A percentile compares a stretch with the other conserved stretches of the same genome.
phyloP scores from a whole-genome alignment of 2,329 filamentous ascomycete genomes.

The Fusarium brachygibbosum region DNA sequence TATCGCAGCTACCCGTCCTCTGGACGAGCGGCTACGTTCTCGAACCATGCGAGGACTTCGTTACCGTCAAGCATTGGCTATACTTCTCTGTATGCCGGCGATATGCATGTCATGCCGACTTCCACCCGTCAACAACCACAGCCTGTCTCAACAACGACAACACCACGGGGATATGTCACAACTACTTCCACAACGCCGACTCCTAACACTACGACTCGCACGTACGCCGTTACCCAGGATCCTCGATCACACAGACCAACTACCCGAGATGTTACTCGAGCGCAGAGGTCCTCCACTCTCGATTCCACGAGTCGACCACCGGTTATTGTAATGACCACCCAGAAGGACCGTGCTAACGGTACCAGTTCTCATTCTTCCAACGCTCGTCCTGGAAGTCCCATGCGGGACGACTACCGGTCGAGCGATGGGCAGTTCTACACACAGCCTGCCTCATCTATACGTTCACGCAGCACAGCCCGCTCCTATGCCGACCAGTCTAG shows the following conservation, averaged over 20 bases:
- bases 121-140: slow-evolving; percentile 49
- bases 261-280: slow-evolving; percentile 62
- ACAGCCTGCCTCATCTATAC: slow-evolving; percentile 70
- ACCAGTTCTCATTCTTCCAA: slow-evolving; percentile 57
- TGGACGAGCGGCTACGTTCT: slow-evolving; percentile 61
- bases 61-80: slow-evolving; percentile 66
- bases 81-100: slow-evolving; percentile 64
- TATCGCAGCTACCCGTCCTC: slow-evolving; percentile 58
- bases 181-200: slow-evolving; percentile 54
- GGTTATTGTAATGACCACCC: slow-evolving; percentile 69
- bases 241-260: slow-evolving; percentile 62
- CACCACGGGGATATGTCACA: slow-evolving; percentile 52
- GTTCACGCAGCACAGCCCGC: slow-evolving; percentile 62
- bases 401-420: slow-evolving; percentile 65
- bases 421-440: slow-evolving; percentile 67
- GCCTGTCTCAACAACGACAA: slow-evolving; percentile 49
- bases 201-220: slow-evolving; percentile 63
- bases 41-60: slow-evolving; percentile 66
- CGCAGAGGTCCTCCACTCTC: slow-evolving; percentile 64
- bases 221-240: slow-evolving; percentile 70
- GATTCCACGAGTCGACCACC: slow-evolving; percentile 65
- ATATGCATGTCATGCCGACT: slow-evolving; percentile 67
- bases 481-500: slow-evolving; percentile 65
- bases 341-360: slow-evolving; percentile 58
- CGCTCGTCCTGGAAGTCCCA: slow-evolving; percentile 60